Percentiles rank a stretch among this genome's conserved stretches.
phyloP scores from a whole-genome alignment of 306 rosid species.

The Spatholobus suberectus region DNA sequence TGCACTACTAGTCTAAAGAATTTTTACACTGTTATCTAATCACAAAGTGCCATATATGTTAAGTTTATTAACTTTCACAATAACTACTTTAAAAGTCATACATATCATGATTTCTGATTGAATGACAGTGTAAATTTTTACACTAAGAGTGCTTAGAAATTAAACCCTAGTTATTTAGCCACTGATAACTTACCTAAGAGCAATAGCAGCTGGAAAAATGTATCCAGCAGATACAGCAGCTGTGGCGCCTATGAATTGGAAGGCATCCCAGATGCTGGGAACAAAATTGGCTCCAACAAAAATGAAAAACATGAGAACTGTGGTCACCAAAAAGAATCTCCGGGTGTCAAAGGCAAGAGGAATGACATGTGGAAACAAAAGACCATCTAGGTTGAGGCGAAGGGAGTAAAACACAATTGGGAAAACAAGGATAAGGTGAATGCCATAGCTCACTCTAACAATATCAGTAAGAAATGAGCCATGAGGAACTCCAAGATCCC shows the following conservation, averaged over 20 bases:
- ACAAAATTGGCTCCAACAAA: constrained; percentile 17
- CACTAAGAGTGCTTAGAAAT: too few relatives aligned
- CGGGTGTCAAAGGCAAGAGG: not conserved
- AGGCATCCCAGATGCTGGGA: constrained; percentile 19
- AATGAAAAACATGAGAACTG: not conserved
- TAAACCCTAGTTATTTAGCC: too few relatives aligned
- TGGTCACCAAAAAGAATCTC: not conserved
- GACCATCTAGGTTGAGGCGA: not conserved
- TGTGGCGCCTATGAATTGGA: not conserved
- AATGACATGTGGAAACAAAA: not conserved
- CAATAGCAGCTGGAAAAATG: constrained; percentile 16
- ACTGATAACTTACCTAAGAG: constrained; percentile 18
- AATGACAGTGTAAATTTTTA: too few relatives aligned
- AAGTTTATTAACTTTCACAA: too few relatives aligned
- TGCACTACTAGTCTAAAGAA: too few relatives aligned
- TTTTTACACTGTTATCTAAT: too few relatives aligned
- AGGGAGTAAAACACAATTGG: not conserved
- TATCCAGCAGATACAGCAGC: not conserved
- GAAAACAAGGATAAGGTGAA: constrained; percentile 7
- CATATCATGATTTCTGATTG: too few relatives aligned
- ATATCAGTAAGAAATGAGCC: not conserved
- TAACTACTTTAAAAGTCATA: too few relatives aligned
- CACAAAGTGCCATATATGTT: too few relatives aligned
- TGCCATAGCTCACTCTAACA: constrained; percentile 19
- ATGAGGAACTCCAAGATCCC: not conserved